A percentile compares a stretch with the other conserved stretches of the same genome.
Conservation (phyloP, 768 basidiomycete species). For the Tylopilus subfusipes region DNA sequence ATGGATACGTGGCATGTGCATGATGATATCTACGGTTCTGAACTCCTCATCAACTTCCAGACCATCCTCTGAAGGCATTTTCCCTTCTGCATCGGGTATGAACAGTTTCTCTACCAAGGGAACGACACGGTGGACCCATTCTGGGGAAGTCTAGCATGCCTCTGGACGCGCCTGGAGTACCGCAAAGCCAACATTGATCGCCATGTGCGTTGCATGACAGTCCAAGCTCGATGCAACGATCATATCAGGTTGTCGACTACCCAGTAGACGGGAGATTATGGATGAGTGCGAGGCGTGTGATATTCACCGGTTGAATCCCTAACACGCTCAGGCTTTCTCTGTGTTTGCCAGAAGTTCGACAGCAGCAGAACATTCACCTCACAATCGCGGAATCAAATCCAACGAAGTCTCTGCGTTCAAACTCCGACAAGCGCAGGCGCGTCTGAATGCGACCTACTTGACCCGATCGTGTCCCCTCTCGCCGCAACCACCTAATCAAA, state of each 20-base stretch:
- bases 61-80: not conserved
- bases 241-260: not conserved
- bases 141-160: slow-evolving; percentile 1
- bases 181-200: slow-evolving; percentile 9
- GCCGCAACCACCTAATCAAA: too few species aligned
- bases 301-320: slow-evolving; percentile 2
- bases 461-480: too few species aligned
- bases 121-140: not conserved
- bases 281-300: slow-evolving; percentile 1
- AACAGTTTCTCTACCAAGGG: not conserved
- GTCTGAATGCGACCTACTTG: too few species aligned
- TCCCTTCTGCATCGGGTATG: slow-evolving; percentile 4
- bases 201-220: slow-evolving; percentile 6
- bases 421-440: too few species aligned
- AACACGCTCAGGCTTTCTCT: not conserved
- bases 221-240: slow-evolving; percentile 10
- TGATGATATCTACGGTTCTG: slow-evolving; percentile 5
- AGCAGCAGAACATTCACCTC: too few species aligned
- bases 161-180: slow-evolving; percentile 8
- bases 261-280: not conserved
- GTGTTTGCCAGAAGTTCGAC: slow-evolving; percentile 2
- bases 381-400: too few species aligned
- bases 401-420: too few species aligned
- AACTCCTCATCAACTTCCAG: slow-evolving; percentile 8
- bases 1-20: slow-evolving; percentile 10